Base-by-base conservation (phyloP, 257 asterid genomes). In the Rhazya stricta region DNA sequence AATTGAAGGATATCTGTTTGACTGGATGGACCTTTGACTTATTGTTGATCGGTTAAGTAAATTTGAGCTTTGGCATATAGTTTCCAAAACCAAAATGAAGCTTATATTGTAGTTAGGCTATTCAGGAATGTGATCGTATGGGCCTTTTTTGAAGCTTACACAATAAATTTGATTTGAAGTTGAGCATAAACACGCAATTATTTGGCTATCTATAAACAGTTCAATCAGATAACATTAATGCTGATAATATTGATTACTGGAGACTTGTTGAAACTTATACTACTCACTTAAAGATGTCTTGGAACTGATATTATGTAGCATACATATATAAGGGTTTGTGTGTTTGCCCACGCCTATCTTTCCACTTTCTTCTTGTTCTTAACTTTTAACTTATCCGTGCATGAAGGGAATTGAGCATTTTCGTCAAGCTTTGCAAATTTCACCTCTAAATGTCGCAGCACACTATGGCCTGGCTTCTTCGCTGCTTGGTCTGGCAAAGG, bases 381-480 rank as follows among this genome's bases (percentile, higher is more conserved):
- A 67, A 74, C 51, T 73, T 66, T 16, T 25, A 30, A 61, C 69
- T 61, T 78, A 46, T 63, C 66, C 70, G 57, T 70, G 67, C 76
- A 54, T 78, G 69, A 78, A 95, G 98, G 98, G 94, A 74, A 81
- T 91, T 27, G 98, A 95, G 88, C 89, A 86, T 81, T 92, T 95
- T 80, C 93, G 82, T 77, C 89, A 83, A 79, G 92, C 98, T 63
- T 73, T 92, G 80, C 81, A 76, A 71, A 82, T 88, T 67, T 90
- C 97, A 75, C 96, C 97, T 53, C 78, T 76, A 73, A 91, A 91
- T 81, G 85, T 84, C 42, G 88, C 99, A 13, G 96, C 92, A 69
- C 85, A 79, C 82, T 91, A 91, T 76, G 99, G 99, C 76, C 96
- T 95, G 83, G 97, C 93, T 76, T 92, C 96, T 74, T 89, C 96